A percentile compares a stretch with the other conserved stretches of the same genome.
These are phyloP conservation scores for Hypsizygus ulmarius DNA, from an alignment of 1,284 basidiomycete species.

Conservation along the genomic window DNA sequence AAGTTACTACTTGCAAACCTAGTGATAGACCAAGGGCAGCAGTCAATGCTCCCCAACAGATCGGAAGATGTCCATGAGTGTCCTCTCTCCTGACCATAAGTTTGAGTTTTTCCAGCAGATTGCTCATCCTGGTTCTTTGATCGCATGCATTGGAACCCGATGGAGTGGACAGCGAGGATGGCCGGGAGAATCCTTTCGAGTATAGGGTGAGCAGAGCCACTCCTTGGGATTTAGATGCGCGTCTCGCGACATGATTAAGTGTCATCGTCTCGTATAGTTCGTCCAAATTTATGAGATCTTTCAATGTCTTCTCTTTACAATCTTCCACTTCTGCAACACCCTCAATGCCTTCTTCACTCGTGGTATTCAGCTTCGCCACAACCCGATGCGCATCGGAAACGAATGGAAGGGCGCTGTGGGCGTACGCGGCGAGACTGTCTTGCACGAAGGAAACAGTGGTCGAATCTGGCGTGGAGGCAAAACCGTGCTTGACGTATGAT, in stretches of 20 bases:
- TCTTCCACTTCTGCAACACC: conserved; percentile 11
- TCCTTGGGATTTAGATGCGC: conserved; percentile 91
- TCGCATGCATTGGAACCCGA: conserved; percentile 20
- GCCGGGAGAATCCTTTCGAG: conserved; percentile 73
- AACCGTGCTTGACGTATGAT: conserved; percentile 86
- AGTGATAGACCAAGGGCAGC: conserved; percentile 73
- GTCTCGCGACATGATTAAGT: conserved; percentile 84
- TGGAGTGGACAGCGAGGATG: conserved; percentile 33
- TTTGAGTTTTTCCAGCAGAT: conserved; percentile 68
- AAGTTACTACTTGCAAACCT: conserved; percentile 44
- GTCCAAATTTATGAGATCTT: conserved; percentile 59
- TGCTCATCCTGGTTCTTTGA: conserved; percentile 27
- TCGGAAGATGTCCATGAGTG: conserved; percentile 79
- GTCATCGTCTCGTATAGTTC: conserved; percentile 81
- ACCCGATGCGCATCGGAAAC: conserved; percentile 64
- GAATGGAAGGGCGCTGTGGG: conserved; percentile 73
- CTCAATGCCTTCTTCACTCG: conserved; percentile 9
- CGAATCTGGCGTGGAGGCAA: conserved; percentile 44
- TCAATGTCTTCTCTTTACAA: conserved; percentile 31
- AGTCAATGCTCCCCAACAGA: conserved; percentile 88
- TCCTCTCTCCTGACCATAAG: conserved; percentile 60
- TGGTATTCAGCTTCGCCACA: conserved; percentile 25
- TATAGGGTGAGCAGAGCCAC: conserved; percentile 90
- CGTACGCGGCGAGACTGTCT: conserved; percentile 73
- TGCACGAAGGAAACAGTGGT: conserved; percentile 61